Conservation (phyloP, 345 rosid species). For the Salix suchowensis region DNA sequence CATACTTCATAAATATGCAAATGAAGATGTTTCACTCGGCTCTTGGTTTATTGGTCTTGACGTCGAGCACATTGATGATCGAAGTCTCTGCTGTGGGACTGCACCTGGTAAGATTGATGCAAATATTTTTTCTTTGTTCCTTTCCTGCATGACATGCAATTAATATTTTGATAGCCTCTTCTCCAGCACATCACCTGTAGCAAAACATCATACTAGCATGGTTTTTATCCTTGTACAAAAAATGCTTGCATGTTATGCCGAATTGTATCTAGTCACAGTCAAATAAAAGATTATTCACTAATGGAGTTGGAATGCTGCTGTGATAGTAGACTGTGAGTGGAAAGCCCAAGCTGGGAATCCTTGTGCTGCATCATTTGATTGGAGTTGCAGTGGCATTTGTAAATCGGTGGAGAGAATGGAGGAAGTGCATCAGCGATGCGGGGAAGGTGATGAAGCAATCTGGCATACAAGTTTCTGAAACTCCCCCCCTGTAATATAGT, state of each 20-base stretch:
- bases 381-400: slow-evolving; percentile 36
- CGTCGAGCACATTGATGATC: slow-evolving; percentile 83
- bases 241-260: not conserved
- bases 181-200: not conserved
- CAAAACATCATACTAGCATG: not conserved
- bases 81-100: slow-evolving; percentile 92
- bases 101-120: slow-evolving; percentile 59
- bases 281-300: not conserved
- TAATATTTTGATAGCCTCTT: not conserved
- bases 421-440: slow-evolving; percentile 32
- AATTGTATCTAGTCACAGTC: not conserved
- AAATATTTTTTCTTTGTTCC: not conserved
- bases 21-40: slow-evolving; percentile 92
- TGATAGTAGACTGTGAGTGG: slow-evolving; percentile 32
- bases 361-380: slow-evolving; percentile 34
- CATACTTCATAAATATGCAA: slow-evolving; percentile 83
- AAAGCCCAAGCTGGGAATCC: slow-evolving; percentile 35
- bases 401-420: slow-evolving; percentile 33
- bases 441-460: slow-evolving; percentile 39
- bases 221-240: not conserved
- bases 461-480: slow-evolving; percentile 83
- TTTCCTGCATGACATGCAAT: not conserved
- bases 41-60: slow-evolving; percentile 99
- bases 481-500: slow-evolving; percentile 20
- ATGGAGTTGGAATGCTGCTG: not conserved